A percentile compares a stretch with the other conserved stretches of the same genome.
phyloP scores from a whole-genome alignment of 768 basidiomycete genomes.

The Pleurotus sapidus region DNA sequence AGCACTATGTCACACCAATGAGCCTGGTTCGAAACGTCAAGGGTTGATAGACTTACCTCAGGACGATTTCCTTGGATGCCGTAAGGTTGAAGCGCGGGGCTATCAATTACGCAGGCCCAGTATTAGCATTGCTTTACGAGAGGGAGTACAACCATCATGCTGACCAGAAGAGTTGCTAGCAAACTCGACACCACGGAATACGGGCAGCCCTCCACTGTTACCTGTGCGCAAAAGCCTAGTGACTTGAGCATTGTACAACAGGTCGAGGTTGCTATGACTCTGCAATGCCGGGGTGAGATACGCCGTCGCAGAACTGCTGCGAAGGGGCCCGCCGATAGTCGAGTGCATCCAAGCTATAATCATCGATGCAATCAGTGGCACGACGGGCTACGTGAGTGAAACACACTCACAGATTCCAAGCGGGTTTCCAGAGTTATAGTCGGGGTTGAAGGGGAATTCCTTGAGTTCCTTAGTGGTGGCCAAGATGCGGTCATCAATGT shows the following conservation, averaged over 20 bases:
- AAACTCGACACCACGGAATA: slow-evolving; percentile 20
- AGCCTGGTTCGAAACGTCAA: too few relatives aligned
- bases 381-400: background rate
- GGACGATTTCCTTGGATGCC: slow-evolving; percentile 20
- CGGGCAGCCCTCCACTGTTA: slow-evolving; percentile 5
- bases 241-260: slow-evolving; percentile 31
- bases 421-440: slow-evolving; percentile 29
- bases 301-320: slow-evolving; percentile 34
- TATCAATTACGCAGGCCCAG: background rate
- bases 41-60: slow-evolving; percentile 3
- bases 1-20: slow-evolving; percentile 13
- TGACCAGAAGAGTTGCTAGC: slow-evolving; percentile 14
- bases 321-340: slow-evolving; percentile 24
- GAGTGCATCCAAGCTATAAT: slow-evolving; percentile 29
- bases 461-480: slow-evolving; percentile 29
- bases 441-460: slow-evolving; percentile 30
- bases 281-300: slow-evolving; percentile 27
- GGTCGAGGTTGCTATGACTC: slow-evolving; percentile 30
- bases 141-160: background rate
- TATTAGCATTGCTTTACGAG: background rate
- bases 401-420: slow-evolving; percentile 25
- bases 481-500: slow-evolving; percentile 31
- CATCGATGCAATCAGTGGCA: too few relatives aligned
- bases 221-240: slow-evolving; percentile 21
- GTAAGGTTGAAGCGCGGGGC: slow-evolving; percentile 4